Conservation (phyloP, 2,329 filamentous ascomycete species). For the Paracorniculantispora psalliotae region DNA sequence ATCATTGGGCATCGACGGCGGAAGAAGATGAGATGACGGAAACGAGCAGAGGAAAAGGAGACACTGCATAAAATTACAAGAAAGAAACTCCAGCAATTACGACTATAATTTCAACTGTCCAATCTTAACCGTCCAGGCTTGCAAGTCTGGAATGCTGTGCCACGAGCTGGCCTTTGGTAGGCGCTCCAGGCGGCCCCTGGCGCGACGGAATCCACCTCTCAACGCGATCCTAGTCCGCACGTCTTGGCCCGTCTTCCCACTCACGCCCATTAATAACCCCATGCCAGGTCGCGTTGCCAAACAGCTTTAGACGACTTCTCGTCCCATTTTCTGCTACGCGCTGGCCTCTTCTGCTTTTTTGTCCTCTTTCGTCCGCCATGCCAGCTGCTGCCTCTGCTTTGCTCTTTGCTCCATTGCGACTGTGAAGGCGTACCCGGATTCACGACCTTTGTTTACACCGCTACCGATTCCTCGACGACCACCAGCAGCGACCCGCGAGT, state of each 20-base stretch:
- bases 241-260: neutral
- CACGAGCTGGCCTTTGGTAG: no score
- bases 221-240: conserved; percentile 2
- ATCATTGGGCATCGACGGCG: no score
- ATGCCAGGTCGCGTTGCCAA: conserved; percentile 6
- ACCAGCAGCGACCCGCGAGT: neutral
- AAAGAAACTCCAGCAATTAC: no score
- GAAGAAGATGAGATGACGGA: neutral
- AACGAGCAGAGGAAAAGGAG: no score
- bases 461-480: neutral
- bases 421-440: neutral
- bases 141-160: no score
- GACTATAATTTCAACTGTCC: no score
- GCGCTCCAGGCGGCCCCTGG: neutral
- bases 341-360: neutral
- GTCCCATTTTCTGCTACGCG: neutral
- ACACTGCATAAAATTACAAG: no score
- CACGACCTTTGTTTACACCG: conserved; percentile 7
- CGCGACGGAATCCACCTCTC: conserved; percentile 10
- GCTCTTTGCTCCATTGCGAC: conserved; percentile 5
- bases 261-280: conserved; percentile 2
- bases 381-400: neutral
- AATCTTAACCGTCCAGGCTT: no score
- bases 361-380: neutral
- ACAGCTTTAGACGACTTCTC: conserved; percentile 1